Base-by-base conservation (phyloP, 2,329 filamentous ascomycete genomes). In the Penicillium glabrum region DNA sequence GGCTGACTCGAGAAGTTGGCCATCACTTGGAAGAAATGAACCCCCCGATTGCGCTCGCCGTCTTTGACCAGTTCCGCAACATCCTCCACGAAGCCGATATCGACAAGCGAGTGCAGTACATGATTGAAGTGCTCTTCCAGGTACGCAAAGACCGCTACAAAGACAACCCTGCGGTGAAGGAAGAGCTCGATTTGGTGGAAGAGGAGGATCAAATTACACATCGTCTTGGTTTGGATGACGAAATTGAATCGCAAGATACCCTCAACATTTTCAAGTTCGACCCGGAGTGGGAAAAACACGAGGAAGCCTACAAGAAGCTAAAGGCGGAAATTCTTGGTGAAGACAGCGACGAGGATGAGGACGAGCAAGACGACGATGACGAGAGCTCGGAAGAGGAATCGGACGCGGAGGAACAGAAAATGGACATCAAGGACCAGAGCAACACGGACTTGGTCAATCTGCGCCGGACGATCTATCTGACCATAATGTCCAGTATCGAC, bases 181-280 rank as follows among this genome's bases (percentile, higher is more conserved):
- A 97, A 71, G 95, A 99, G 72, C 80, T 99, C 56, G 95, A 99
- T 75, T 76, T 99, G 46, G 91, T 99, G 9, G 93, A 98, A 76
- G 95, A 99, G 75, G 93, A 98, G 74, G 95, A 99, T 70, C 95
- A 98, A 72, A 96, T 98, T 67, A 98, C 95, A 1, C 95, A 99
- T 76, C 84, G 86, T 54, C 82, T 91, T 48, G 88, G 89, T 48
- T 77, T 99, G 29, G 90, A 96, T 62, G 92, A 92, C 62, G 87
- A 92, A 37, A 82, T 96, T 53, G 89, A 95, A 48, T 87, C 91
- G 0, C 88, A 97, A 72, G 93, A 98, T 67, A 85, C 86, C 0
- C 81, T 98, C 52, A 99, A 99, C 69, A 88, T 99, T 58, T 99
- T 99, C 84, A 98, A 97, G 71, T 92, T 88, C 65, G 95, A 99